Percentiles rank a stretch among this genome's conserved stretches.
These are phyloP conservation scores for Choiromyces venosus DNA, from an alignment of 495 filamentous ascomycete genomes.

Conservation along the genomic window DNA sequence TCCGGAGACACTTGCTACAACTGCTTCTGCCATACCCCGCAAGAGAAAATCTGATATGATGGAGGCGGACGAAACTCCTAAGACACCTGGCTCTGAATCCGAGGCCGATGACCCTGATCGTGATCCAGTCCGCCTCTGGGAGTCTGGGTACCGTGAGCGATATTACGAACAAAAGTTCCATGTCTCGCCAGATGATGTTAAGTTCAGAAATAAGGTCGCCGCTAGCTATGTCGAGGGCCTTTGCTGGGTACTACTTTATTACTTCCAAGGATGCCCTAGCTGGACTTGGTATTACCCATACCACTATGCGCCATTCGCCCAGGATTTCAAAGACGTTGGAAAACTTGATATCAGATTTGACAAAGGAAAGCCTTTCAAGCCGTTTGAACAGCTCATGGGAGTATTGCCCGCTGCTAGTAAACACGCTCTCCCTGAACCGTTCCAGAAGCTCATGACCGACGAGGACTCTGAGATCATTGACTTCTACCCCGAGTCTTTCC, in stretches of 20 bases:
- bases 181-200: constrained; percentile 72
- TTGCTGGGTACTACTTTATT: constrained; percentile 96
- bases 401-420: constrained; percentile 89
- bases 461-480: constrained; percentile 86
- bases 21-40: not conserved
- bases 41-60: constrained; percentile 61
- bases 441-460: constrained; percentile 81
- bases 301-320: constrained; percentile 95
- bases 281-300: constrained; percentile 99
- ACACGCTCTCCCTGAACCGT: constrained; percentile 79
- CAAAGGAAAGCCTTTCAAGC: constrained; percentile 78
- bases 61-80: constrained; percentile 55
- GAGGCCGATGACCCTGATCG: constrained; percentile 56
- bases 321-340: constrained; percentile 81
- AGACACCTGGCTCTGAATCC: constrained; percentile 48
- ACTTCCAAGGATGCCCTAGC: constrained; percentile 94
- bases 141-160: constrained; percentile 85
- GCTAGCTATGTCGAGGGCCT: constrained; percentile 90
- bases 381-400: constrained; percentile 98
- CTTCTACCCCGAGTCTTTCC: constrained; percentile 94
- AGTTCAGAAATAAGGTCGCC: constrained; percentile 88
- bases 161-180: constrained; percentile 98
- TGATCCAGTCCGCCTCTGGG: constrained; percentile 89
- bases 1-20: not conserved
- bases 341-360: constrained; percentile 76